Percentiles rank a stretch among this genome's conserved stretches.
These are phyloP conservation scores for Lathyrus aphaca DNA, from an alignment of 306 rosid species.

Conservation along the genomic window DNA sequence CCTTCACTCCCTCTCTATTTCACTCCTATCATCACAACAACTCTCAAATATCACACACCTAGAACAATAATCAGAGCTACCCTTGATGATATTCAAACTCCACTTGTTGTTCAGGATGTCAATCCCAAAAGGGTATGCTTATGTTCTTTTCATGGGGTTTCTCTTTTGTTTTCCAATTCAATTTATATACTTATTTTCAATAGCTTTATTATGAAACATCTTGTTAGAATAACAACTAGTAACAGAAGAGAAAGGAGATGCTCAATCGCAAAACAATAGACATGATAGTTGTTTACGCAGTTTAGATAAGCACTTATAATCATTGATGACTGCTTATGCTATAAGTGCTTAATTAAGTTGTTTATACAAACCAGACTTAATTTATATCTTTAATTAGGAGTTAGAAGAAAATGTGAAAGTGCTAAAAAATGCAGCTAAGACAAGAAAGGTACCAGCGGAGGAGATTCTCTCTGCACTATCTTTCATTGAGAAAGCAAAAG, in stretches of 20 bases:
- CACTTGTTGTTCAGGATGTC: slow-evolving; percentile 46
- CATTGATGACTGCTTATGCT: not conserved
- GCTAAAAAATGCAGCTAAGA: slow-evolving; percentile 80
- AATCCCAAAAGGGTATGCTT: slow-evolving; percentile 47
- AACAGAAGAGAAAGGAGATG: no score
- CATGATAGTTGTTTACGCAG: no score
- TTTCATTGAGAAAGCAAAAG: slow-evolving; percentile 75
- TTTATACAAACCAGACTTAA: not conserved
- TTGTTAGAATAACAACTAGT: not conserved
- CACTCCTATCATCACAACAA: slow-evolving; percentile 31
- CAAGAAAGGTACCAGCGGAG: slow-evolving; percentile 61
- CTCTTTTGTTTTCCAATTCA: not conserved
- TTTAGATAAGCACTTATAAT: not conserved
- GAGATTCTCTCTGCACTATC: slow-evolving; percentile 78
- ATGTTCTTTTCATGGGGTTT: not conserved
- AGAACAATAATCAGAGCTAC: slow-evolving; percentile 57
- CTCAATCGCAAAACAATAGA: no score
- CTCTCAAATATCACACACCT: slow-evolving; percentile 37
- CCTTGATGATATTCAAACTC: slow-evolving; percentile 55
- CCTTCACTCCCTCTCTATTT: slow-evolving; percentile 29
- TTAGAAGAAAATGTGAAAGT: slow-evolving; percentile 74
- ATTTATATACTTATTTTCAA: no score
- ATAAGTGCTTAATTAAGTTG: not conserved
- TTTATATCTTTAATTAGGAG: slow-evolving; percentile 55
- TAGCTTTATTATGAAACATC: not conserved